phyloP scores from a whole-genome alignment of 441 rosid genomes.

The Aquilaria agallochum region DNA sequence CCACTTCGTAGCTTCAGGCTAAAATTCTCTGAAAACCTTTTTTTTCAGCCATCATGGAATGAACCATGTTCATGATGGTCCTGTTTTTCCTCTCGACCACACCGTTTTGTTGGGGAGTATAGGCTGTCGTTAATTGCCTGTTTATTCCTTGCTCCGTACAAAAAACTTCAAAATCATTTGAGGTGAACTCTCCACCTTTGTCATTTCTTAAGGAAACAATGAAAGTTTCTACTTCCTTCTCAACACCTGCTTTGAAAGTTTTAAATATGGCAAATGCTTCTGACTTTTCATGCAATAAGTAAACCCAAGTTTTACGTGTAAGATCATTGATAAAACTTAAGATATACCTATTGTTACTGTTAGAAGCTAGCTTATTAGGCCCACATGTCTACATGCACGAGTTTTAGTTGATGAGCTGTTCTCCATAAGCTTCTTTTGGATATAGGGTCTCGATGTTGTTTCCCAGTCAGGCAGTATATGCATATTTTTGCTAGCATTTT shows the following conservation, averaged over 20 bases:
- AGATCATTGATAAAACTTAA: slow-evolving; percentile 8
- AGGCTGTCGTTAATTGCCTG: not conserved
- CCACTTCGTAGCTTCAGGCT: not conserved
- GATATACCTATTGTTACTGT: slow-evolving; percentile 1
- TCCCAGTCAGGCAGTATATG: not conserved
- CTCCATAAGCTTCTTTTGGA: not conserved
- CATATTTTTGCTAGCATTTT: too few relatives aligned
- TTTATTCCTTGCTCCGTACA: not conserved
- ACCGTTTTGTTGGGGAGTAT: slow-evolving; percentile 7
- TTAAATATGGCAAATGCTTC: not conserved
- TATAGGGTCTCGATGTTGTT: not conserved
- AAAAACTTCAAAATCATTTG: not conserved
- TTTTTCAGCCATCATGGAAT: not conserved
- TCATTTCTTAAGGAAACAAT: not conserved
- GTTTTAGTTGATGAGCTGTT: not conserved
- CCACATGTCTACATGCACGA: slow-evolving; percentile 1
- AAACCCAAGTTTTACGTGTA: slow-evolving; percentile 1
- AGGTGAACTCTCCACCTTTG: not conserved
- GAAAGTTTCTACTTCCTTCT: not conserved
- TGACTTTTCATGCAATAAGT: not conserved
- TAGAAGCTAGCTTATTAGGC: not conserved
- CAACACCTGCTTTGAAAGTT: not conserved
- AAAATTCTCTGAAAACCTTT: not conserved
- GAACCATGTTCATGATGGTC: not conserved
- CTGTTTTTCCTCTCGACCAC: not conserved